A percentile compares a stretch with the other conserved stretches of the same genome.
phyloP scores from a whole-genome alignment of 306 rosid genomes.

The Lathyrus oleraceus region DNA sequence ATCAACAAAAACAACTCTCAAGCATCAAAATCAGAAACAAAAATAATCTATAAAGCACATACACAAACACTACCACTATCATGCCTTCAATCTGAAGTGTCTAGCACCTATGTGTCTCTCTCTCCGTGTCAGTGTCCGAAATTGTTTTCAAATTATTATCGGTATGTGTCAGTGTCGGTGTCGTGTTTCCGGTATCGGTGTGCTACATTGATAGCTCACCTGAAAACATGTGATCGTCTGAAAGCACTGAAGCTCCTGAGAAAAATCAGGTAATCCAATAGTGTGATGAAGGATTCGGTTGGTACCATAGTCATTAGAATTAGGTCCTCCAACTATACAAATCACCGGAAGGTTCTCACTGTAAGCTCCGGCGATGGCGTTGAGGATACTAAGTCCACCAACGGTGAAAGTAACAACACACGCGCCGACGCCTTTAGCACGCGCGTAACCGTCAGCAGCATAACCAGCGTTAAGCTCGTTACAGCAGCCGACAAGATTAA shows the following conservation, averaged over 20 bases:
- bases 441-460: conserved; percentile 89
- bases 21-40: not conserved
- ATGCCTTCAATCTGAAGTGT: too few species aligned
- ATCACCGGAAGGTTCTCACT: conserved; percentile 83
- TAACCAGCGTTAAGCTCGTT: conserved; percentile 92
- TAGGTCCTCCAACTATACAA: conserved; percentile 81
- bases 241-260: conserved; percentile 78
- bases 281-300: conserved; percentile 86
- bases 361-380: conserved; percentile 90
- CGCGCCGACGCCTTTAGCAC: conserved; percentile 78
- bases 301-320: conserved; percentile 81
- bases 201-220: conserved; percentile 26
- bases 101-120: too few species aligned
- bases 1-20: not conserved
- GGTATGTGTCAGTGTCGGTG: not conserved
- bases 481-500: conserved; percentile 83
- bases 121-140: too few species aligned
- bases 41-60: not conserved
- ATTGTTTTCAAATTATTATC: not conserved
- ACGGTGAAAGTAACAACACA: conserved; percentile 89
- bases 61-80: too few species aligned
- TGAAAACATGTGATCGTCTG: conserved; percentile 73
- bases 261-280: conserved; percentile 75
- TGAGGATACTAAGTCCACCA: conserved; percentile 84
- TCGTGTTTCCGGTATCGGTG: not conserved